Conservation (phyloP, 2,329 filamentous ascomycete species). For the Fusarium sp. region DNA sequence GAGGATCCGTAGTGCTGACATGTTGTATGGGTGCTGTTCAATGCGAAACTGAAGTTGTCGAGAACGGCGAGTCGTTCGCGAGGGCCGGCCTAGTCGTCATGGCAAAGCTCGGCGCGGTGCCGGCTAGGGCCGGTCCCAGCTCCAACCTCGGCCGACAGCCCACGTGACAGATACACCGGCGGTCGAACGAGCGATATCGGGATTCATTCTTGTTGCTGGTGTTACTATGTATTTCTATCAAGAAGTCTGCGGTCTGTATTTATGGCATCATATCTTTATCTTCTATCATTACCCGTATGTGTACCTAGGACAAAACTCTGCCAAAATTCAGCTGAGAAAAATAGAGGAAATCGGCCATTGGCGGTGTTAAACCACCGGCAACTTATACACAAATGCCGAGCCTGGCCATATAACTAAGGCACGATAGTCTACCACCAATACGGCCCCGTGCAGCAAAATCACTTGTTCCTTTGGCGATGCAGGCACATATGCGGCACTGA, state of each 20-base stretch:
- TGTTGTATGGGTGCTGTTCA: conserved; percentile 48
- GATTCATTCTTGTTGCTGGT: neutral
- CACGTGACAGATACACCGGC: conserved; percentile 49
- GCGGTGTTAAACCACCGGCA: conserved; percentile 16
- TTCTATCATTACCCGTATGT: neutral
- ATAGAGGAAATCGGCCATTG: neutral
- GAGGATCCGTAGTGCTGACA: conserved; percentile 77
- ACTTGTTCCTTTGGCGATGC: neutral
- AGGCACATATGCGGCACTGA: neutral
- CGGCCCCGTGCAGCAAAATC: neutral
- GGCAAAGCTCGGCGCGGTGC: conserved; percentile 43
- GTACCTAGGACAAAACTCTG: no score
- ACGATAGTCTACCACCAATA: neutral
- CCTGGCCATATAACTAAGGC: conserved; percentile 7
- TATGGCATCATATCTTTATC: neutral
- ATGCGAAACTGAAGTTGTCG: conserved; percentile 36
- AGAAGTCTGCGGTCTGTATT: neutral
- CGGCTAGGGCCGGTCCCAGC: conserved; percentile 57
- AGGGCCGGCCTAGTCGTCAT: conserved; percentile 40
- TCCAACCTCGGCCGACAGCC: conserved; percentile 51
- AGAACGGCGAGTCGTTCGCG: conserved; percentile 29
- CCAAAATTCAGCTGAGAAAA: neutral
- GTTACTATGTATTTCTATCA: neutral
- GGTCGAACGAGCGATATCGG: conserved; percentile 31
- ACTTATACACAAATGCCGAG: conserved; percentile 28